A percentile compares a stretch with the other conserved stretches of the same genome.
phyloP scores from a whole-genome alignment of 805 yeast genomes.

The Saccharomycopsis sp. region DNA sequence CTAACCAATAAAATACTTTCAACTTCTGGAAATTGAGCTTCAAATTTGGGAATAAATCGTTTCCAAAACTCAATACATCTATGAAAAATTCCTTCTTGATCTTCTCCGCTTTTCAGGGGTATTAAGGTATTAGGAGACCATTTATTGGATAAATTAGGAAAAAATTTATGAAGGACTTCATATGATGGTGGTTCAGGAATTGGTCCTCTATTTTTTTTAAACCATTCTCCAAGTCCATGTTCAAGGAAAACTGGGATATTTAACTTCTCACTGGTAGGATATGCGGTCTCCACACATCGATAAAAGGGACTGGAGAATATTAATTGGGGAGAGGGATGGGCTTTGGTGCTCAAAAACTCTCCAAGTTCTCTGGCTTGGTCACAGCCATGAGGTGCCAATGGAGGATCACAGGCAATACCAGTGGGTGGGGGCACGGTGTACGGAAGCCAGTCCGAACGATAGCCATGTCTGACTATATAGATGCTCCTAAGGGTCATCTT shows the following conservation, averaged over 20 bases:
- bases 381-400: conserved; percentile 79
- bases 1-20: conserved; percentile 62
- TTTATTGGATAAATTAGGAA: conserved; percentile 34
- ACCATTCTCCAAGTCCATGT: conserved; percentile 90
- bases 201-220: conserved; percentile 45
- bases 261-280: conserved; percentile 54
- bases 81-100: conserved; percentile 50
- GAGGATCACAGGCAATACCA: conserved; percentile 83
- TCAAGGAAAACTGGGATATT: conserved; percentile 58
- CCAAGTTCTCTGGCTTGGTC: conserved; percentile 81
- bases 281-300: conserved; percentile 75
- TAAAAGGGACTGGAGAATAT: conserved; percentile 80
- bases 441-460: conserved; percentile 53
- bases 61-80: conserved; percentile 50
- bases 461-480: conserved; percentile 54
- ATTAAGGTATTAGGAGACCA: conserved; percentile 51
- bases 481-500: conserved; percentile 16
- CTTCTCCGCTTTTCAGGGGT: conserved; percentile 69
- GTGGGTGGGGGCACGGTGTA: conserved; percentile 80
- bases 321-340: conserved; percentile 49
- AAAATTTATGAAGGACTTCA: conserved; percentile 39
- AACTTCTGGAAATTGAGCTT: conserved; percentile 45
- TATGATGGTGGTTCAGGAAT: conserved; percentile 61
- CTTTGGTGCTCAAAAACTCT: conserved; percentile 31
- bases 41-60: conserved; percentile 47